A percentile compares a stretch with the other conserved stretches of the same genome.
Conservation (phyloP, 257 asterid species). For the Nicotiana tabacum region DNA sequence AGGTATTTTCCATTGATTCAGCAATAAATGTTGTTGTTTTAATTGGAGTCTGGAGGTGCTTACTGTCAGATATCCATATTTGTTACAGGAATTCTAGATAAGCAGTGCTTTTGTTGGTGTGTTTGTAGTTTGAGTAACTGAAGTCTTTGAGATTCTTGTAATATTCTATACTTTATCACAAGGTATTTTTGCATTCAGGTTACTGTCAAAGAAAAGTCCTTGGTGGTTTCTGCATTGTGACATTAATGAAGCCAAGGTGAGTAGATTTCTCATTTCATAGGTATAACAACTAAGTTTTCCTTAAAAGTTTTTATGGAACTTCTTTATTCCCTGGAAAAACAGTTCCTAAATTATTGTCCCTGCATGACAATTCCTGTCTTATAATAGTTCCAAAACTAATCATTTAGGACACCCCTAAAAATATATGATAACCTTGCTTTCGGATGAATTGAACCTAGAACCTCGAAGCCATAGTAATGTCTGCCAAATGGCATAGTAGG, state of each 20-base stretch:
- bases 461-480: background rate
- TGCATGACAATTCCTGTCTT: background rate
- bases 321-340: background rate
- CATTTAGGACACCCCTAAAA: background rate
- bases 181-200: slow-evolving; percentile 29
- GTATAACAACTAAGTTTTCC: background rate
- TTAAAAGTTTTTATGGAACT: background rate
- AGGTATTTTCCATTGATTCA: slow-evolving; percentile 1
- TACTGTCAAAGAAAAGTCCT: slow-evolving; percentile 57
- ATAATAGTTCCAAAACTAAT: background rate
- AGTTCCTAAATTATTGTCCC: background rate
- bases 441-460: background rate
- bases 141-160: background rate
- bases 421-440: background rate
- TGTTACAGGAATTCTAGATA: background rate
- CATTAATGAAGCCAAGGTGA: slow-evolving; percentile 40
- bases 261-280: slow-evolving; percentile 8
- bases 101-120: background rate
- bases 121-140: background rate
- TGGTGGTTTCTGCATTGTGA: slow-evolving; percentile 93
- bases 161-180: background rate
- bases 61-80: background rate
- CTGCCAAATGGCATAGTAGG: background rate
- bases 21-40: background rate
- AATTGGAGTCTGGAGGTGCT: background rate